Evolutionary conservation across 257 asterid species (phyloP).

Genomic region (Plantago ovata): DNA sequence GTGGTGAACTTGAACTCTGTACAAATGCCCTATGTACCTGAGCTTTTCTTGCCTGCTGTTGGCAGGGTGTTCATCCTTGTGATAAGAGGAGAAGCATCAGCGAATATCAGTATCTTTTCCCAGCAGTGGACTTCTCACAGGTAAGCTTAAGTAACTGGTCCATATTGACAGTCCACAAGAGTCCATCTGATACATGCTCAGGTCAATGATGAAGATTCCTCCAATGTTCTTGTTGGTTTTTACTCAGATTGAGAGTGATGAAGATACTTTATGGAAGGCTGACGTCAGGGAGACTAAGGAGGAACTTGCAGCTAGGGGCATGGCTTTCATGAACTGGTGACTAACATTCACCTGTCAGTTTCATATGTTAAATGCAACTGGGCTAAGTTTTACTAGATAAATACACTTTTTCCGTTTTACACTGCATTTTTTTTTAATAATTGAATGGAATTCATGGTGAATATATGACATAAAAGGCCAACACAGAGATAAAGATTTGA

Average conservation of each 20-base stretch:
- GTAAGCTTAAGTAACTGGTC: conserved; percentile 37
- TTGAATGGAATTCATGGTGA: no score
- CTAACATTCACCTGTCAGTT: conserved; percentile 13
- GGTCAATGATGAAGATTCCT: conserved; percentile 14
- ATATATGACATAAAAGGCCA: no score
- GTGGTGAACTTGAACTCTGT: not conserved
- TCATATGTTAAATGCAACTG: not conserved
- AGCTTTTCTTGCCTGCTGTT: conserved; percentile 10
- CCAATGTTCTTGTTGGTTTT: conserved; percentile 20
- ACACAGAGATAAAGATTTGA: no score
- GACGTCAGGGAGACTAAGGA: conserved; percentile 79
- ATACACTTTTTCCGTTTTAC: conserved; percentile 1
- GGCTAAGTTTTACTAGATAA: not conserved
- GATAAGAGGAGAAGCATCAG: conserved; percentile 81
- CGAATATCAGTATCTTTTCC: conserved; percentile 75
- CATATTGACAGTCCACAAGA: conserved; percentile 9
- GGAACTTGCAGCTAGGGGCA: conserved; percentile 75
- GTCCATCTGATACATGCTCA: conserved; percentile 10
- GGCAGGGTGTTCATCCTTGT: conserved; percentile 97
- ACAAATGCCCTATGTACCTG: not conserved
- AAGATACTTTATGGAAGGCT: conserved; percentile 75
- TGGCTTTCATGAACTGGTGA: conserved; percentile 75
- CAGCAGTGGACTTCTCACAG: conserved; percentile 83
- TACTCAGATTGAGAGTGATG: conserved; percentile 77
- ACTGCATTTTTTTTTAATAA: conserved; percentile 2